Evolutionary conservation across 257 asterid species (phyloP).

Genomic region (Verbena officinalis): DNA sequence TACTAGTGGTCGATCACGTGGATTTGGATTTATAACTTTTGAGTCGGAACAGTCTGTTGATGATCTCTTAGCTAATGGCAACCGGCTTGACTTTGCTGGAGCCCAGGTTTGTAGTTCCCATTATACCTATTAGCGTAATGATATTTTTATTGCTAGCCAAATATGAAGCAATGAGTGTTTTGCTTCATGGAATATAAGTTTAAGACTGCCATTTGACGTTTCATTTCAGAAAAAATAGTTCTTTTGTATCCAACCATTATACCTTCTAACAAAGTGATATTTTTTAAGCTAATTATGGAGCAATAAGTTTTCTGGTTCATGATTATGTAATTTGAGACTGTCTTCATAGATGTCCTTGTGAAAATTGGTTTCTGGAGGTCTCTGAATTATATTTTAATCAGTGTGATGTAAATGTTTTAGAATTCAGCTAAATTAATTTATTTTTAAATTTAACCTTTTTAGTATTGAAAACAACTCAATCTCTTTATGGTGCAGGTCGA

Average conservation of each 20-base stretch:
- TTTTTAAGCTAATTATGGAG: background rate
- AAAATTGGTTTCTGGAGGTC: background rate
- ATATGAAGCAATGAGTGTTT: background rate
- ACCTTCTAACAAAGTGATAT: background rate
- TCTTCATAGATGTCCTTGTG: background rate
- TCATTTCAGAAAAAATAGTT: background rate
- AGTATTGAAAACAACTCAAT: constrained; percentile 18
- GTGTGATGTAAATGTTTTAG: background rate
- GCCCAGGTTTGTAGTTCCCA: constrained; percentile 45
- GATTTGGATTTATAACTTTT: constrained; percentile 61
- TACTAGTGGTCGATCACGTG: constrained; percentile 62
- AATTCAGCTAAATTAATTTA: background rate
- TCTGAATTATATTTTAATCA: background rate
- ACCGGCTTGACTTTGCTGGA: constrained; percentile 58
- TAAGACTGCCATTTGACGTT: background rate
- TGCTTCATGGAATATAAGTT: constrained; percentile 6
- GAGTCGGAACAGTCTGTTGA: constrained; percentile 60
- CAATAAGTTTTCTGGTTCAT: background rate
- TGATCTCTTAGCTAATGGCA: constrained; percentile 55
- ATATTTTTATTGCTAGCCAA: background rate
- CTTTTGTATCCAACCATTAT: too few relatives aligned
- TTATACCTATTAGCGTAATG: background rate
- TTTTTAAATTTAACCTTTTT: background rate
- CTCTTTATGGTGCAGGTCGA: constrained; percentile 48
- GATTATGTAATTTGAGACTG: constrained; percentile 8